Base-by-base conservation (phyloP, 2,329 filamentous ascomycete genomes). In the Cordyceps fumosorosea region DNA sequence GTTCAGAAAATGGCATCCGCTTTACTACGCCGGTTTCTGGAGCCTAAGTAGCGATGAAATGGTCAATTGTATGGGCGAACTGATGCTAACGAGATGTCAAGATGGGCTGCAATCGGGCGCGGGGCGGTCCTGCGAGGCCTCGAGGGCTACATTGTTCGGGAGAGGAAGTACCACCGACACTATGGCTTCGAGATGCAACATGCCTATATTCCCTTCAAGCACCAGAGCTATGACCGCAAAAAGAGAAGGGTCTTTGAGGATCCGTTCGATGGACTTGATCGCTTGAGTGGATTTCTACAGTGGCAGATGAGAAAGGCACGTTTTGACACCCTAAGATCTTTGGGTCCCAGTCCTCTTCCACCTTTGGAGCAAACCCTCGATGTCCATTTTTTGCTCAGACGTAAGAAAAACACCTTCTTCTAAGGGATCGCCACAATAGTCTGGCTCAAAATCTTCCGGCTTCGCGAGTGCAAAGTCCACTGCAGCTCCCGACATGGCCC, bases 81-180 rank as follows among this genome's bases (percentile, higher is more conserved):
- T 55, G 37, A 55, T 1, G 26, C 32, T 34, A 37, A 50, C 32
- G n/a, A 4, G 7, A n/a, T 14, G 26, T 48, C 3, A 2, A 65
- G 64, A 3, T 65, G 64, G 64, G 63, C 62, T 18, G 64, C 64
- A 7, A 52, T 65, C 32, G 62, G 60, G 3, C 54, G 51, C 3
- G 64, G 64, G 6, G 64, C 62, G 22, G 64, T 65, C 1, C 20
- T 65, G 0, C 37, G 64, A 26, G 64, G 64, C 0, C 47, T 65
- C 4, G 64, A 65, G 50, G 64, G 64, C 2, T 62, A 24, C 4
- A 64, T 63, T 20, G 58, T 63, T 37, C 44, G 37, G 0, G 63
- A 65, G 34, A 65, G 60, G 29, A 65, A 59, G 11, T 64, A 63
- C 14, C 63, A 63, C 14, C 50, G 60, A 44, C 64, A 64, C 12